These are phyloP conservation scores for Phytophthora tentaculata DNA, from an alignment of 352 stramenopile genomes.

Conservation along the genomic window DNA sequence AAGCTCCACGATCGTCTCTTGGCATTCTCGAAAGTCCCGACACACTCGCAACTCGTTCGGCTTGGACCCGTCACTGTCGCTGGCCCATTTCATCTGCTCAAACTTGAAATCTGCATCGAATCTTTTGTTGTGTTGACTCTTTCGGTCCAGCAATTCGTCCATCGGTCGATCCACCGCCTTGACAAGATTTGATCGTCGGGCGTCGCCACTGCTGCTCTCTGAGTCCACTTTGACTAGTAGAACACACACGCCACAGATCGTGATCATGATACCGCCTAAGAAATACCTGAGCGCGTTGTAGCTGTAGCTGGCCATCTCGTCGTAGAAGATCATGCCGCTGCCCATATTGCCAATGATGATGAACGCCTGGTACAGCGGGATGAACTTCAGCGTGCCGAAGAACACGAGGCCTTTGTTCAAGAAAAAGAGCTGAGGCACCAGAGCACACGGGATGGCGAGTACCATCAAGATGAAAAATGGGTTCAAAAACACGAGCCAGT, in stretches of 20 bases:
- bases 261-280: conserved; percentile 58
- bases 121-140: conserved; percentile 20
- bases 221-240: conserved; percentile 65
- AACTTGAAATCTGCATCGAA: conserved; percentile 62
- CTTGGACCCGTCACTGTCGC: conserved; percentile 27
- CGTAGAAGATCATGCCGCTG: conserved; percentile 82
- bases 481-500: conserved; percentile 61
- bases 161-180: conserved; percentile 34
- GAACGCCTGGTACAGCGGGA: conserved; percentile 83
- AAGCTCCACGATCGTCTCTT: conserved; percentile 62
- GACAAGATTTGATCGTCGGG: conserved; percentile 18
- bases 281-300: conserved; percentile 51
- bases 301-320: conserved; percentile 76
- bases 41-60: conserved; percentile 41
- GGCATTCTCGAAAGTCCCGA: conserved; percentile 71
- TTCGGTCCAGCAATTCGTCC: conserved; percentile 33
- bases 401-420: conserved; percentile 81
- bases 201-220: conserved; percentile 16
- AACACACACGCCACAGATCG: conserved; percentile 66
- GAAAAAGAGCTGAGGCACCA: conserved; percentile 79
- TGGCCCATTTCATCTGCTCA: conserved; percentile 67
- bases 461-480: conserved; percentile 76
- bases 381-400: conserved; percentile 84
- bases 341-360: conserved; percentile 83
- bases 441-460: conserved; percentile 56